These are phyloP conservation scores for Lepidopterella palustris DNA, from an alignment of 495 filamentous ascomycete species.

Conservation along the genomic window DNA sequence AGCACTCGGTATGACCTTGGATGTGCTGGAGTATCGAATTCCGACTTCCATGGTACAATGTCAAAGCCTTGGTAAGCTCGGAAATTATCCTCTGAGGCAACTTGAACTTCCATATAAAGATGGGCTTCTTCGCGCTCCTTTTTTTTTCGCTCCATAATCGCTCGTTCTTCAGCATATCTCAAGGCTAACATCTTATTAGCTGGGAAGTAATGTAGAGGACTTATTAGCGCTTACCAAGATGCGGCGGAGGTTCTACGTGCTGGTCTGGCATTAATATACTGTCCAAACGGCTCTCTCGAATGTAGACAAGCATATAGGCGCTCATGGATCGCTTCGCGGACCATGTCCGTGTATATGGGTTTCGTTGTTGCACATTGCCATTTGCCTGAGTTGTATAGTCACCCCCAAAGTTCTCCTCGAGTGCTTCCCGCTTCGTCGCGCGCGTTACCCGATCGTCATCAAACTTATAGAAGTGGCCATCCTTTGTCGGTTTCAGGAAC, in stretches of 20 bases:
- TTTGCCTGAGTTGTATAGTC: slow-evolving; percentile 62
- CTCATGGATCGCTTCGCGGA: slow-evolving; percentile 68
- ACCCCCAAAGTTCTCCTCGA: slow-evolving; percentile 96
- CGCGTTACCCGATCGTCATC: slow-evolving; percentile 95
- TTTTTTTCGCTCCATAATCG: slow-evolving; percentile 58
- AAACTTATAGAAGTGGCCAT: slow-evolving; percentile 92
- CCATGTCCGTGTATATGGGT: slow-evolving; percentile 58
- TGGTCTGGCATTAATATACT: slow-evolving; percentile 69
- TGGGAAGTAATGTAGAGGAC: slow-evolving; percentile 2
- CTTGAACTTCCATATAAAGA: slow-evolving; percentile 75
- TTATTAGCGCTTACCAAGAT: slow-evolving; percentile 60
- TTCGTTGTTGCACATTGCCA: slow-evolving; percentile 52
- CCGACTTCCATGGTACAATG: slow-evolving; percentile 61
- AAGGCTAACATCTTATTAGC: slow-evolving; percentile 48
- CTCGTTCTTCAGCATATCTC: slow-evolving; percentile 74
- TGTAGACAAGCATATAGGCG: slow-evolving; percentile 98
- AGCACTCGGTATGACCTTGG: slow-evolving; percentile 62
- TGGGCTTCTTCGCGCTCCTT: slow-evolving; percentile 93
- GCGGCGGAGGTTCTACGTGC: slow-evolving; percentile 68
- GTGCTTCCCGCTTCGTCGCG: slow-evolving; percentile 81
- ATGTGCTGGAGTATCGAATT: slow-evolving; percentile 47
- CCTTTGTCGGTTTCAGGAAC: slow-evolving; percentile 86
- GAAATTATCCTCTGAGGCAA: slow-evolving; percentile 74
- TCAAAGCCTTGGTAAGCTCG: slow-evolving; percentile 77
- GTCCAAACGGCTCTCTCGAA: slow-evolving; percentile 77